Evolutionary conservation across 495 filamentous ascomycete species (phyloP).

Genomic region (Hyphodiscus hymeniophilus): DNA sequence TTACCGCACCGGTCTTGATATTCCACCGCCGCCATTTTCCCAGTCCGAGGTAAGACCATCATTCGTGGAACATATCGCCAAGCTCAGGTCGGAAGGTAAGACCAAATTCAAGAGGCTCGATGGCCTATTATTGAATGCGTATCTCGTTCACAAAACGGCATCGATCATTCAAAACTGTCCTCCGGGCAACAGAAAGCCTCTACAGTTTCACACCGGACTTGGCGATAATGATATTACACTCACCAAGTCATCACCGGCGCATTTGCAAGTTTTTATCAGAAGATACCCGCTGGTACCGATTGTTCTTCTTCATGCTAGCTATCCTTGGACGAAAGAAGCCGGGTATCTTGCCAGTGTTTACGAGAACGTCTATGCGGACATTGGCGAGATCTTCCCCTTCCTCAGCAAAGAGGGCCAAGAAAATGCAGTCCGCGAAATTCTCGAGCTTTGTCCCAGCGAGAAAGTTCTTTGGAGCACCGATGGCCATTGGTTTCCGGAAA

Average conservation of each 20-base stretch:
- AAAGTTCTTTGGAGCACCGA: slow-evolving; percentile 85
- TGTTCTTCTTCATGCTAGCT: slow-evolving; percentile 75
- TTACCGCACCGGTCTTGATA: slow-evolving; percentile 68
- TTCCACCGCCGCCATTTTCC: slow-evolving; percentile 23
- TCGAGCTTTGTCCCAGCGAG: slow-evolving; percentile 67
- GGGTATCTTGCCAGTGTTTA: slow-evolving; percentile 78
- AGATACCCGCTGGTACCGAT: slow-evolving; percentile 60
- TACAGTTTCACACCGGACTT: slow-evolving; percentile 84
- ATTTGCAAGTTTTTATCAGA: slow-evolving; percentile 67
- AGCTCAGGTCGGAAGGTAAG: not conserved
- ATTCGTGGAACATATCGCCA: slow-evolving; percentile 11
- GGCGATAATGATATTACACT: slow-evolving; percentile 78
- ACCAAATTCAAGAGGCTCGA: slow-evolving; percentile 16
- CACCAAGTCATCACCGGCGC: slow-evolving; percentile 61
- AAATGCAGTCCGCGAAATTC: slow-evolving; percentile 58
- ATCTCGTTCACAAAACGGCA: slow-evolving; percentile 41
- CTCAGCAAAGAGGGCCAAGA: slow-evolving; percentile 76
- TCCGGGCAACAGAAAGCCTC: slow-evolving; percentile 49
- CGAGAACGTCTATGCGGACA: slow-evolving; percentile 76
- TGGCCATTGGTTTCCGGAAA: slow-evolving; percentile 78
- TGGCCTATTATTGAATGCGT: slow-evolving; percentile 11
- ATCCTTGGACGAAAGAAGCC: slow-evolving; percentile 76
- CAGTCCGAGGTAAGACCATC: slow-evolving; percentile 12
- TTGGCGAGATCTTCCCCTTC: slow-evolving; percentile 81
- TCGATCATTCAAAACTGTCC: slow-evolving; percentile 34